phyloP scores from a whole-genome alignment of 495 filamentous ascomycete genomes.

The Talaromyces adpressus region DNA sequence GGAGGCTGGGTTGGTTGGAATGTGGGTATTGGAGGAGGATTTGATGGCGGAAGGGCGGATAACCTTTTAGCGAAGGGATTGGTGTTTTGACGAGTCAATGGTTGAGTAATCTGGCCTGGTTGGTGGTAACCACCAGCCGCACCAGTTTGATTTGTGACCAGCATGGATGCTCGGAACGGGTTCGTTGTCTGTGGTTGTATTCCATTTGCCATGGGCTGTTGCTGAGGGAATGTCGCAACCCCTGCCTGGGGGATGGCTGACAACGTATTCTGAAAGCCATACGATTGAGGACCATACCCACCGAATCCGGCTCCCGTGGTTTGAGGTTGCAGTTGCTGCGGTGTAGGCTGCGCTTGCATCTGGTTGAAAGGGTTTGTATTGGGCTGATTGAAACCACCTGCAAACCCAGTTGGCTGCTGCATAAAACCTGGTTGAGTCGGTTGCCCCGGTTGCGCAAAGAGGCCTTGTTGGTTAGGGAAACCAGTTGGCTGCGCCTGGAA shows the following conservation, averaged over 20 bases:
- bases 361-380: slow-evolving; percentile 49
- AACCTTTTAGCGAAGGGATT: slow-evolving; percentile 72
- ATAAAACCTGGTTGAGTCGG: slow-evolving; percentile 22
- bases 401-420: slow-evolving; percentile 24
- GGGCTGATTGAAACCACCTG: slow-evolving; percentile 40
- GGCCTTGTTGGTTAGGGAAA: slow-evolving; percentile 30
- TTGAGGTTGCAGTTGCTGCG: slow-evolving; percentile 43
- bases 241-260: slow-evolving; percentile 60
- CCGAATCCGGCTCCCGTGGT: slow-evolving; percentile 74
- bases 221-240: slow-evolving; percentile 43
- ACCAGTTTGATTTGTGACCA: slow-evolving; percentile 50
- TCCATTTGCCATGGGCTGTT: slow-evolving; percentile 17
- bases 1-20: slow-evolving; percentile 27
- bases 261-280: slow-evolving; percentile 42
- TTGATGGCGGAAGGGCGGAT: slow-evolving; percentile 31
- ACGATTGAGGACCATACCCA: slow-evolving; percentile 61
- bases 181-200: slow-evolving; percentile 51
- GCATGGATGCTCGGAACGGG: slow-evolving; percentile 82
- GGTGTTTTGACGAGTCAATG: slow-evolving; percentile 60
- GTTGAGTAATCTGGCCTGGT: slow-evolving; percentile 18
- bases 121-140: slow-evolving; percentile 12
- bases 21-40: slow-evolving; percentile 28
- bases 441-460: slow-evolving; percentile 22
- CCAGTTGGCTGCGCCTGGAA: slow-evolving; percentile 35
- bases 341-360: slow-evolving; percentile 30